Evolutionary conservation across 495 filamentous ascomycete species (phyloP).

Genomic region (Daldinia grandis): DNA sequence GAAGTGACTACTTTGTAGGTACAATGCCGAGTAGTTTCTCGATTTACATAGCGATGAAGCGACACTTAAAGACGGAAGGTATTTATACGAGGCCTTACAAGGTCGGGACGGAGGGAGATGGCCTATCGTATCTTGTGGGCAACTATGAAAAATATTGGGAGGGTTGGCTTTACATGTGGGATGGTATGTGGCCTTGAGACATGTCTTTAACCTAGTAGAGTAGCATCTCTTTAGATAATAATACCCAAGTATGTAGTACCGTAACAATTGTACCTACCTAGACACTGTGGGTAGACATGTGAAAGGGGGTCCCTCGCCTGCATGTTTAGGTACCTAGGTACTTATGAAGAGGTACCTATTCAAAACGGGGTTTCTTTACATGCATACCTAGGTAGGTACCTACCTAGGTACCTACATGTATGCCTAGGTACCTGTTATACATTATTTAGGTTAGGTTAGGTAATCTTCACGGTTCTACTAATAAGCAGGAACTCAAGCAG

Average conservation of each 20-base stretch:
- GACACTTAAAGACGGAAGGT: slow-evolving; percentile 51
- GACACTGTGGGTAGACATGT: too few relatives aligned
- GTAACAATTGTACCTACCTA: neutral
- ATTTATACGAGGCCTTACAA: slow-evolving; percentile 55
- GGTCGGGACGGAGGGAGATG: slow-evolving; percentile 54
- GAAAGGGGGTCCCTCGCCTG: too few relatives aligned
- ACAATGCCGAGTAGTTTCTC: slow-evolving; percentile 59
- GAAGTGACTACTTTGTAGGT: slow-evolving; percentile 53
- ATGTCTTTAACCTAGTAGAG: neutral
- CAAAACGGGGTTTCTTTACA: too few relatives aligned
- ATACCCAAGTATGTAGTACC: neutral
- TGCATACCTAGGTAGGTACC: too few relatives aligned
- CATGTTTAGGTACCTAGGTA: too few relatives aligned
- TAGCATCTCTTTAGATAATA: neutral
- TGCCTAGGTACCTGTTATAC: too few relatives aligned
- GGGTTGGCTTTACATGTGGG: slow-evolving; percentile 58
- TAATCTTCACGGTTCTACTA: too few relatives aligned
- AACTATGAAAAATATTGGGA: slow-evolving; percentile 56
- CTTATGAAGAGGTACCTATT: too few relatives aligned
- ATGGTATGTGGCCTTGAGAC: slow-evolving; percentile 55
- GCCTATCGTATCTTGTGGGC: slow-evolving; percentile 53
- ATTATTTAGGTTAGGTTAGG: too few relatives aligned
- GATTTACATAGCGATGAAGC: slow-evolving; percentile 55
- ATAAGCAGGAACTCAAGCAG: too few relatives aligned
- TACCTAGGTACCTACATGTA: too few relatives aligned